phyloP scores from a whole-genome alignment of 805 yeast species.

The Blastobotrys peoriensis region DNA sequence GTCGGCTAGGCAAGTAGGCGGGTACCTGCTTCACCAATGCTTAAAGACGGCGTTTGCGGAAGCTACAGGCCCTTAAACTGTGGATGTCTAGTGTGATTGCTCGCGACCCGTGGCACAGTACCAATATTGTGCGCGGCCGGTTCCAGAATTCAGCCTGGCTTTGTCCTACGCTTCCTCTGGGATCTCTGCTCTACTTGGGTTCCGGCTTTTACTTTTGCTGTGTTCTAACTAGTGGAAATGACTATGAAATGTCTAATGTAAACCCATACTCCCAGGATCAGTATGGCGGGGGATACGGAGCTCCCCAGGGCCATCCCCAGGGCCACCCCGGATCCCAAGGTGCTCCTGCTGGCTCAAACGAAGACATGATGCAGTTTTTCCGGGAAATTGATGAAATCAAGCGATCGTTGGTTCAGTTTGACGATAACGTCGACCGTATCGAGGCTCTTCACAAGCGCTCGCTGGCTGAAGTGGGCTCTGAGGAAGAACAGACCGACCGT shows the following conservation, averaged over 20 bases:
- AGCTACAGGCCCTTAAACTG: no score
- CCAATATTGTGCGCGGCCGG: no score
- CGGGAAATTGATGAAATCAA: constrained; percentile 62
- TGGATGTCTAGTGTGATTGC: no score
- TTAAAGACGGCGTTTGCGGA: no score
- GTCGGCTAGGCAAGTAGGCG: no score
- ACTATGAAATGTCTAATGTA: constrained; percentile 17
- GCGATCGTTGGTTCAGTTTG: constrained; percentile 62
- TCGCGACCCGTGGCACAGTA: no score
- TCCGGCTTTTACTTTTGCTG: no score
- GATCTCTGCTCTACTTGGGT: no score
- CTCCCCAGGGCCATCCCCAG: not conserved
- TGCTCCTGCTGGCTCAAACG: constrained; percentile 20
- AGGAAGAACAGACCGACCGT: constrained; percentile 55
- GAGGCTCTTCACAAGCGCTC: constrained; percentile 65
- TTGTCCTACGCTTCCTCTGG: no score
- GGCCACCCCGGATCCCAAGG: constrained; percentile 1
- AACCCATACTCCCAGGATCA: constrained; percentile 16
- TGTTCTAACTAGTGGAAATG: constrained; percentile 3
- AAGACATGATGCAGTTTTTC: constrained; percentile 62
- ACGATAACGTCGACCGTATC: constrained; percentile 60
- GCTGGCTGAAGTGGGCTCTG: constrained; percentile 65
- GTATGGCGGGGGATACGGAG: constrained; percentile 2
- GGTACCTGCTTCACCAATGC: no score
- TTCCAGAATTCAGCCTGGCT: no score